Evolutionary conservation across 805 yeast species (phyloP), one percentile per base, ranked within the genome.

Genomic region (Lipomyces yamanashiensis): DNA sequence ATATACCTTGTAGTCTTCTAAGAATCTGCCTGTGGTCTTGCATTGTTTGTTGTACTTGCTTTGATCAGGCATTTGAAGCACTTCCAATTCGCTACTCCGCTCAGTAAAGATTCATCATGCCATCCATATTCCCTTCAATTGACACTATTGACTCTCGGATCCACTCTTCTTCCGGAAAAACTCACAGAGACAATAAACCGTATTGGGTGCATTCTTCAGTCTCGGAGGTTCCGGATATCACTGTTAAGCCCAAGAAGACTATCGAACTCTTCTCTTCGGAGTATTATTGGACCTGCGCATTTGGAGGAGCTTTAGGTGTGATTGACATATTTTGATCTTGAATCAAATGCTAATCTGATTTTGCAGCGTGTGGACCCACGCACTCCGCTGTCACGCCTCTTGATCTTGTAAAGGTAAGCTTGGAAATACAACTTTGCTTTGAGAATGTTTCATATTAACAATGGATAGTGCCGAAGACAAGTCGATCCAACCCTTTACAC

Each of bases 321-420:
- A 58, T 23, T 19, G 23, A 12, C 7, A n/a, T 1, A 7, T 44
- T 9, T 15, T n/a, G 45, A 53, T 7, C 6, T 2, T n/a, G 36
- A 15, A 5, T 56, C 7, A 28, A n/a, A 13, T 37, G 45, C 19
- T 41, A 21, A 40, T 41, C 33, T 10, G 7, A 15, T 7, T 39
- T n/a, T 21, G 55, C 71, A 62, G 98, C 98, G 1, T 93, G 98
- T 81, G 98, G 98, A 13, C 97, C 98, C 33, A 93, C 98, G 12
- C 99, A 93, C 76, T 87, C 96, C 0, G 84, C 88, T 2, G 96
- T 93, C 28, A 89, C 97, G 6, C 98, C 98, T 5, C 81, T 93
- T 63, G 99, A 93, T 78, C 79, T 93, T 60, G 96, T 95, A 73
- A 93, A 93, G 79, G 62, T 59, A 21, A 19, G 50, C 28, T 5